Evolutionary conservation across 2,329 filamentous ascomycete genomes (phyloP).

Genomic region (Trichoderma lentiforme): DNA sequence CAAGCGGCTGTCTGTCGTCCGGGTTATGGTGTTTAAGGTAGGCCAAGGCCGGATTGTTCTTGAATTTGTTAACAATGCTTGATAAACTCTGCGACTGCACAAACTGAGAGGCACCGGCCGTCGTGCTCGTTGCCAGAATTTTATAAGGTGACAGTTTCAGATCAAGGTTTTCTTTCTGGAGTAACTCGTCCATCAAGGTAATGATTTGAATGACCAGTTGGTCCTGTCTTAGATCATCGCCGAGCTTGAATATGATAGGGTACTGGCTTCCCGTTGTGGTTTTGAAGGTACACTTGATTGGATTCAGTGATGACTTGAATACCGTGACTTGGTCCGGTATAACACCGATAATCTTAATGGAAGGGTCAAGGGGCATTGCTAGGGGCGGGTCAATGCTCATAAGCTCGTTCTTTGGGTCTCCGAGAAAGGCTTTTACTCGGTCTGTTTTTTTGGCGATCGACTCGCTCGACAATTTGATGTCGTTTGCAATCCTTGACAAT

Average conservation of each 20-base stretch:
- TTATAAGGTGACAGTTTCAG: conserved; percentile 94
- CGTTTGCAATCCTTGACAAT: conserved; percentile 82
- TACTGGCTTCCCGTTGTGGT: conserved; percentile 75
- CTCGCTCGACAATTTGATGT: conserved; percentile 77
- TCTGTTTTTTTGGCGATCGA: conserved; percentile 79
- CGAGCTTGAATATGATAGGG: conserved; percentile 94
- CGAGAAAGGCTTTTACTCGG: conserved; percentile 76
- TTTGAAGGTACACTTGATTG: conserved; percentile 87
- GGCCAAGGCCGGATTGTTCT: conserved; percentile 67
- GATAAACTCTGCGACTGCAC: conserved; percentile 83
- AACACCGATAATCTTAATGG: conserved; percentile 72
- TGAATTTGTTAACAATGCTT: conserved; percentile 79
- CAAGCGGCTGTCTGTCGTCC: conserved; percentile 74
- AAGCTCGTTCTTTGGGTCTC: conserved; percentile 88
- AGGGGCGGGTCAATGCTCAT: conserved; percentile 78
- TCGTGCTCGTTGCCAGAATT: conserved; percentile 87
- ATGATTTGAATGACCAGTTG: conserved; percentile 97
- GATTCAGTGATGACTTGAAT: conserved; percentile 92
- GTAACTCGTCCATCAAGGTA: conserved; percentile 91
- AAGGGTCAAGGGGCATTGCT: conserved; percentile 83
- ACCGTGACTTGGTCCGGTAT: conserved; percentile 82
- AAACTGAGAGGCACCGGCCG: conserved; percentile 89
- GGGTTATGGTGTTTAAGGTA: conserved; percentile 90
- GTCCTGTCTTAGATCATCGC: conserved; percentile 93
- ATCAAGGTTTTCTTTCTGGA: conserved; percentile 94